Conservation (phyloP, 2,329 filamentous ascomycete genomes). For the Mariannaea sp. region DNA sequence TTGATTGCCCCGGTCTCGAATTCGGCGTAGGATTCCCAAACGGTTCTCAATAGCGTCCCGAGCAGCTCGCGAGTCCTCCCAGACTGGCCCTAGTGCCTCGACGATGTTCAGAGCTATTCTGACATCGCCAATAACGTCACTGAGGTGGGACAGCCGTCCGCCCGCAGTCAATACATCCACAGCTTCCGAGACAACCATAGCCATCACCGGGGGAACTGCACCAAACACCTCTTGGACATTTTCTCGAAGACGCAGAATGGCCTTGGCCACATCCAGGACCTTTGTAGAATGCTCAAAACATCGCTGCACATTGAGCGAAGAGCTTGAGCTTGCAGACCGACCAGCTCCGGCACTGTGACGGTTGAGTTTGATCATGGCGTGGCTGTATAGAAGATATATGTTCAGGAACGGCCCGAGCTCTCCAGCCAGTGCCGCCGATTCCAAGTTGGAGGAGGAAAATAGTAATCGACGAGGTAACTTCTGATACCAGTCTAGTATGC, state of each 20-base stretch:
- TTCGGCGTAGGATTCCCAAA: constrained; percentile 41
- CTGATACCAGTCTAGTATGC: constrained; percentile 62
- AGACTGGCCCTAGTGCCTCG: constrained; percentile 60
- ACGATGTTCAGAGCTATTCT: constrained; percentile 58
- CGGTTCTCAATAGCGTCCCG: constrained; percentile 52
- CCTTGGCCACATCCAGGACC: constrained; percentile 54
- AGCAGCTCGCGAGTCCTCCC: constrained; percentile 62
- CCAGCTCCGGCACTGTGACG: constrained; percentile 56
- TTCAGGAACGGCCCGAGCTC: constrained; percentile 63
- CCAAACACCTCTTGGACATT: constrained; percentile 39
- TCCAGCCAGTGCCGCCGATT: constrained; percentile 57
- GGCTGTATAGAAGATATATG: constrained; percentile 70
- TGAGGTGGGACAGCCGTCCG: constrained; percentile 56
- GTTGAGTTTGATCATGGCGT: constrained; percentile 67
- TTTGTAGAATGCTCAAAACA: constrained; percentile 58
- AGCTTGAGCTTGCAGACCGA: constrained; percentile 46
- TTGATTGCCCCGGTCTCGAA: constrained; percentile 42
- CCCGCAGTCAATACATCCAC: constrained; percentile 69
- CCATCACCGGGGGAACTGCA: constrained; percentile 64
- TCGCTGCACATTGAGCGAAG: constrained; percentile 52
- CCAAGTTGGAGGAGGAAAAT: constrained; percentile 62
- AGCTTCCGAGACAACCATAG: constrained; percentile 65
- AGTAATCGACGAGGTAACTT: constrained; percentile 59
- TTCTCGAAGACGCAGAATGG: constrained; percentile 46
- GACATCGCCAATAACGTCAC: constrained; percentile 59